Evolutionary conservation across 179 eudicot species (phyloP), one percentile per base, ranked within the genome.

Genomic region (Spinacia oleracea): DNA sequence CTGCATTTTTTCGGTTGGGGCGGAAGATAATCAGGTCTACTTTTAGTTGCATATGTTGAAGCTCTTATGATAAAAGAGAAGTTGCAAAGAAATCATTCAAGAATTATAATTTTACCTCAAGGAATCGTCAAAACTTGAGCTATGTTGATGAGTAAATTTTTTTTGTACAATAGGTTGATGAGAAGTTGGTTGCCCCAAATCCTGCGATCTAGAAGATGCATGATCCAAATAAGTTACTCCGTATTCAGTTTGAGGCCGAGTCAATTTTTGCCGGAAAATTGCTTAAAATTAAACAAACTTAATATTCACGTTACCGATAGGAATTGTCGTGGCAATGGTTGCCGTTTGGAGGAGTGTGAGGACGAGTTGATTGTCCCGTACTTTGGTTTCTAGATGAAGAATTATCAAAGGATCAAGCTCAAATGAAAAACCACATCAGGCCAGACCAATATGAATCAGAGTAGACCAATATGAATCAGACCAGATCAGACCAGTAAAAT

Each of bases 91-190:
- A 14, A 62, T 62, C 21, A 14, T 59, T 59, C 15, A 25, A 32
- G n/a, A 0, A 66, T 35, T n/a, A n/a, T n/a, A n/a, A n/a, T 10
- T 23, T 5, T 72, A 73, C 84, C 84, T 77, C 29, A 77, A 73
- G 27, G 38, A 72, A 38, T 72, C 58, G 14, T 72, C 66, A 10
- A 58, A 16, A 25, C 35, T 53, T 9, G 66, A 21, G 40, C 45
- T 23, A 6, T 63, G 27, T 18, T 21, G 42, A 53, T 34, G 70
- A 45, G 68, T 42, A 18, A n/a, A n/a, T n/a, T n/a, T n/a, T n/a
- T n/a, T n/a, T n/a, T n/a, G n/a, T n/a, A n/a, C n/a, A n/a, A n/a
- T n/a, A n/a, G n/a, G n/a, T n/a, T n/a, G n/a, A n/a, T n/a, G n/a
- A n/a, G n/a, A n/a, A n/a, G n/a, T n/a, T n/a, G 58, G 29, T 29